phyloP scores from a whole-genome alignment of 768 basidiomycete genomes.

The Mycena polygramma region DNA sequence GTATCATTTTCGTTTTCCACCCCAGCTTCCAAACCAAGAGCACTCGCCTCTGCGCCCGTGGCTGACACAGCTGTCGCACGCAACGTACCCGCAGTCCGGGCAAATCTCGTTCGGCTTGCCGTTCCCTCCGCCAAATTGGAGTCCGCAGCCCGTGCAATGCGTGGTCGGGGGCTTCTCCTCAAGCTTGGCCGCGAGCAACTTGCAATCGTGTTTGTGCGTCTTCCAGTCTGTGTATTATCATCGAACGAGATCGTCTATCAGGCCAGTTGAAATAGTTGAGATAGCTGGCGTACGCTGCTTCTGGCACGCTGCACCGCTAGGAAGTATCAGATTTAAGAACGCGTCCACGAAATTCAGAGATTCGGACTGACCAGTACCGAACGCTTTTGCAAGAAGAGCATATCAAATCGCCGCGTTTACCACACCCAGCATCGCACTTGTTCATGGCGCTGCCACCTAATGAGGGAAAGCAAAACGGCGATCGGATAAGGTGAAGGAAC shows the following conservation, averaged over 20 bases:
- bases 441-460: not conserved
- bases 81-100: conserved; percentile 17
- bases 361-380: conserved; percentile 12
- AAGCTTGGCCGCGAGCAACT: not conserved
- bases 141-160: conserved; percentile 16
- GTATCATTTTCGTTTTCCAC: not conserved
- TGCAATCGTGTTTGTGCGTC: conserved; percentile 12
- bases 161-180: not conserved
- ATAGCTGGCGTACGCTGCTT: not conserved
- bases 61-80: conserved; percentile 1
- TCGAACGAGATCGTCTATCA: not conserved
- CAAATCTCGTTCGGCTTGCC: conserved; percentile 1
- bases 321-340: not conserved
- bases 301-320: conserved; percentile 6
- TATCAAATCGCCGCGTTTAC: not conserved
- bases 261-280: too few relatives aligned
- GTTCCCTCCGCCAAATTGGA: not conserved
- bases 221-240: conserved; percentile 12
- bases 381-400: conserved; percentile 11
- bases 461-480: too few relatives aligned
- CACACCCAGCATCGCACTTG: not conserved
- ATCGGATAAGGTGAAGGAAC: too few relatives aligned
- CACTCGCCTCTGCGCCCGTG: conserved; percentile 13
- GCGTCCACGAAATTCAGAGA: too few relatives aligned
- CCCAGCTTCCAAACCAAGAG: not conserved